Percentiles rank a stretch among this genome's conserved stretches.
phyloP scores from a whole-genome alignment of 768 basidiomycete genomes.

The Holtermannia corniformis region DNA sequence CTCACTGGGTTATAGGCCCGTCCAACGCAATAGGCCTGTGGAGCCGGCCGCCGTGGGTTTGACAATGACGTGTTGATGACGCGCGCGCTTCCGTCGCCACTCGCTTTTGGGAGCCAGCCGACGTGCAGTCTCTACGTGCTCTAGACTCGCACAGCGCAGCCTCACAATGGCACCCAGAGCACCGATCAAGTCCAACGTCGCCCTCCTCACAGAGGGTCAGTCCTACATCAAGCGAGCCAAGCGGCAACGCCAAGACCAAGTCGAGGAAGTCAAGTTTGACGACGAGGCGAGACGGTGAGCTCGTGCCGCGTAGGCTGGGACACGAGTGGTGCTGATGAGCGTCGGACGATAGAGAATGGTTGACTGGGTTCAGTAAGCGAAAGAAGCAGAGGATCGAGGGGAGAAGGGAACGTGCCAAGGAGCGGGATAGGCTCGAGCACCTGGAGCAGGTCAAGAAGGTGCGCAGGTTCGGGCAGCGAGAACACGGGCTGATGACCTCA shows the following conservation, averaged over 20 bases:
- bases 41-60: no score
- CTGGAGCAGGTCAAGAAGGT: conserved; percentile 72
- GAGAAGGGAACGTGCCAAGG: conserved; percentile 59
- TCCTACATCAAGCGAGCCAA: conserved; percentile 48
- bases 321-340: background rate
- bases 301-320: no score
- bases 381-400: conserved; percentile 76
- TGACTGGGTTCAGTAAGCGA: conserved; percentile 89
- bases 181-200: conserved; percentile 28
- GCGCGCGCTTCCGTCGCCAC: background rate
- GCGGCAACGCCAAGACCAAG: conserved; percentile 52
- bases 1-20: no score
- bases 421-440: conserved; percentile 67
- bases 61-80: no score
- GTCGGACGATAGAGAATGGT: conserved; percentile 75
- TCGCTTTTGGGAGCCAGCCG: background rate
- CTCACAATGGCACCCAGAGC: background rate
- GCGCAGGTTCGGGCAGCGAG: conserved; percentile 15
- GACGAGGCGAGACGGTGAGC: conserved; percentile 68
- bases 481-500: conserved; percentile 35
- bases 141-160: no score
- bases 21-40: no score
- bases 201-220: conserved; percentile 37
- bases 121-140: no score
- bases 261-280: conserved; percentile 76